Base-by-base conservation (phyloP, 176 grass and related monocot species). In the Eremochloa ophiuroides region DNA sequence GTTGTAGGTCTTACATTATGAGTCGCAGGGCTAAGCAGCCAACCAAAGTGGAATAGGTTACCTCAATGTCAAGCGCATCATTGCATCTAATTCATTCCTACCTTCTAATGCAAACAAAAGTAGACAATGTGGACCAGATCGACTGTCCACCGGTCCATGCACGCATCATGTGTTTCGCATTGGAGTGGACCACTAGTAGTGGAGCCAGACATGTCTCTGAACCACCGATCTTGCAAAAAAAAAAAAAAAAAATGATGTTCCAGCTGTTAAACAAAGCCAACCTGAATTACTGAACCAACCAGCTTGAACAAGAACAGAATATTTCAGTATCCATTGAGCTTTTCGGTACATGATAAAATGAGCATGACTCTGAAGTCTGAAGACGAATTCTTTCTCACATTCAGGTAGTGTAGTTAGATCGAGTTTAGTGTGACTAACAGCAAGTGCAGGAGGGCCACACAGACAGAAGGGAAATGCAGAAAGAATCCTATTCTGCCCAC, bases 41-140 rank as follows among this genome's bases (percentile, higher is more conserved):
- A 73, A 68, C 86, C 40, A 50, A 66, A 68, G 61, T 68, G 41
- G 75, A 69, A 31, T 43, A 84, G 79, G 40, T 60, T 51, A 31
- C 59, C 67, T 20, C 50, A 55, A 48, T 23, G 33, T 67, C 29
- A 72, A 11, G 37, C 68, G 27, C 39, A 58, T 18, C 13, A 59
- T 75, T 58, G 16, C 28, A 17, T 37, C 50, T 74, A 74, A 40
- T 39, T 18, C 60, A 62, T 34, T n/a, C 71, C 8, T 55, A 39
- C 10, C 9, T 39, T 63, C 10, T 40, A 46, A 2, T 35, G 22
- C 42, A 55, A 76, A 80, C 70, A 63, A 70, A 80, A 89, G 18
- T 41, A 31, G 30, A 25, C 29, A 40, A 29, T 50, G 39, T 60
- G 80, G 75, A 73, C 65, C 69, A 75, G 27, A 75, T 75, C 38